Percentiles rank a stretch among this genome's conserved stretches.
These are phyloP conservation scores for Zygoascus flipseniorum DNA, from an alignment of 805 yeast species.

Conservation along the genomic window DNA sequence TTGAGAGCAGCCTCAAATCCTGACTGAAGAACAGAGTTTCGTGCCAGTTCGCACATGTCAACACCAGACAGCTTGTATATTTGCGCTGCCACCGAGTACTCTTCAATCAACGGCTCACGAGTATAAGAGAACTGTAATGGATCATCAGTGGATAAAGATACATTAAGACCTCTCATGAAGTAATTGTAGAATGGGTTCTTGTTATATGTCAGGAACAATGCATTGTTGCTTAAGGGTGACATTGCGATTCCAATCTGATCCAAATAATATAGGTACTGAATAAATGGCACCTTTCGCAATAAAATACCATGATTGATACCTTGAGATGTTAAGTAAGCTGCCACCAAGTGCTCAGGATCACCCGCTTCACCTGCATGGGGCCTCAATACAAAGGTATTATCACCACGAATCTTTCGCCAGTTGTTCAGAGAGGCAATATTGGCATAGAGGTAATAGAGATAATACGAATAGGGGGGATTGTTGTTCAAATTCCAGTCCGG, in stretches of 20 bases:
- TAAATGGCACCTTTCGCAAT: constrained; percentile 86
- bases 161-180: constrained; percentile 89
- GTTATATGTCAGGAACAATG: constrained; percentile 89
- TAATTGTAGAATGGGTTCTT: constrained; percentile 91
- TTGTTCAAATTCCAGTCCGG: constrained; percentile 63
- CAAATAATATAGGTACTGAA: constrained; percentile 85
- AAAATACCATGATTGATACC: constrained; percentile 94
- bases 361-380: constrained; percentile 99
- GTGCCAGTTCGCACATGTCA: constrained; percentile 95
- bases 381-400: constrained; percentile 85
- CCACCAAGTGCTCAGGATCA: constrained; percentile 91
- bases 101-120: constrained; percentile 94
- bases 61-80: constrained; percentile 89
- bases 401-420: constrained; percentile 67
- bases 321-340: constrained; percentile 82
- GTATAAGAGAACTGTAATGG: constrained; percentile 97
- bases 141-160: constrained; percentile 92
- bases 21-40: constrained; percentile 84
- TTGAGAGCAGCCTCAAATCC: constrained; percentile 88
- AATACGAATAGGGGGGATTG: constrained; percentile 98
- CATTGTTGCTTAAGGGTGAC: constrained; percentile 97
- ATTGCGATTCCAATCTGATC: constrained; percentile 96
- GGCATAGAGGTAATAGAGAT: constrained; percentile 79
- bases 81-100: constrained; percentile 96
- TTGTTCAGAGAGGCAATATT: constrained; percentile 80